Base-by-base conservation (phyloP, 768 basidiomycete genomes). In the Russula dissimulans region DNA sequence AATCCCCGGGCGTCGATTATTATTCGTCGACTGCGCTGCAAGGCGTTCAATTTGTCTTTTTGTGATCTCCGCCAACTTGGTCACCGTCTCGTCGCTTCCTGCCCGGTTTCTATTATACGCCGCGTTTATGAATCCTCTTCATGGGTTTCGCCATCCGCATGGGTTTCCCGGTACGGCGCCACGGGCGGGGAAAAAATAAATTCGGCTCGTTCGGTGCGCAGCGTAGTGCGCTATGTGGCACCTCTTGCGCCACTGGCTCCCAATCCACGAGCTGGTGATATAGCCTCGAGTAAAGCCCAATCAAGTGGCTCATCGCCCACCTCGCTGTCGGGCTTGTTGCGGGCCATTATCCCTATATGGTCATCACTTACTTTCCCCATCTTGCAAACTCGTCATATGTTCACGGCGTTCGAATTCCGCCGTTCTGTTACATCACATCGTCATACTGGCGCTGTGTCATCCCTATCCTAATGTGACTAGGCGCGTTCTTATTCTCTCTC, bases 401-500 rank as follows among this genome's bases (percentile, higher is more conserved):
- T 29, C 41, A 43, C 32, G 44, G 43, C 22, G 55, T 34, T 29
- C 38, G 10, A 22, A 26, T 34, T 18, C 36, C 22, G 34, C 10
- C 52, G 46, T 41, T 17, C 52, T 32, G 50, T 60, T 18, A 60
- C 38, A 59, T 54, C 52, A 59, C 53, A 55, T 48, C 42, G 48
- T 17, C 32, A 18, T 14, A 41, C 34, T 18, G 15, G 11, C 47
- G 31, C 26, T 31, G 10, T n/a, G n/a, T 29, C 55, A 31, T 48
- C 34, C 45, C 17, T 29, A 14, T 4, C 5, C 41, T 36, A 22
- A 43, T 26, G 41, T 48, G 18, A 17, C n/a, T 18, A 41, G 26
- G 45, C 36, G 17, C 36, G 12, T 32, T 50, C 26, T 61, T 22
- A 62, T 15, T 57, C 61, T 55, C 62, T 54, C 26, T 78, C 76